phyloP scores from a whole-genome alignment of 2,329 filamentous ascomycete species.

The Cercospora zeae-maydis region DNA sequence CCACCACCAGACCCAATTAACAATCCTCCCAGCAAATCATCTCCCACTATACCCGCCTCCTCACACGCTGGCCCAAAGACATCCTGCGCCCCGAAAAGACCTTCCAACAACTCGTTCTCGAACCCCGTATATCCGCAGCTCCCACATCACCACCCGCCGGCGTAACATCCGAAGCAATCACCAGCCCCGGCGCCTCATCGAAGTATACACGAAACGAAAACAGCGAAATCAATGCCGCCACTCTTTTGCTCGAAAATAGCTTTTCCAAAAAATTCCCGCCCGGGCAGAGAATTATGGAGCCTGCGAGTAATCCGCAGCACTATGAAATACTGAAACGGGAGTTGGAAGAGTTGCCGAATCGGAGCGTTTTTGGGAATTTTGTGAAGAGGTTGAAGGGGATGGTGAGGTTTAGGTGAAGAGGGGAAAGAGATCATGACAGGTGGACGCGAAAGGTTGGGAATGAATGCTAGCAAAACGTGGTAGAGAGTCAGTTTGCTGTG shows the following conservation, averaged over 20 bases:
- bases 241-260: constrained; percentile 57
- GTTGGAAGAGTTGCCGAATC: constrained; percentile 51
- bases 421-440: not conserved
- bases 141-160: constrained; percentile 16
- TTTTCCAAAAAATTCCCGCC: constrained; percentile 53
- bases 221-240: constrained; percentile 55
- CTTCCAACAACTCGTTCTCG: constrained; percentile 46
- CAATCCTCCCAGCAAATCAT: constrained; percentile 31
- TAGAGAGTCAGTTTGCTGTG: too few species aligned
- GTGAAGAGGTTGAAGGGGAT: constrained; percentile 48
- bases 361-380: constrained; percentile 46
- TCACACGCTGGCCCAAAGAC: constrained; percentile 50
- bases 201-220: constrained; percentile 36
- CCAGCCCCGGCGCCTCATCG: not conserved
- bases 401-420: constrained; percentile 43
- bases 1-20: not conserved
- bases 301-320: constrained; percentile 50
- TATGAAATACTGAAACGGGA: constrained; percentile 53
- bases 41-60: constrained; percentile 50
- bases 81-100: constrained; percentile 46
- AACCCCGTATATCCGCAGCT: constrained; percentile 39
- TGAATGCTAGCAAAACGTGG: too few species aligned
- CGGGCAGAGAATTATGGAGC: constrained; percentile 46
- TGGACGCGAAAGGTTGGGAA: not conserved
- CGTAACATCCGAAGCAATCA: constrained; percentile 13